Evolutionary conservation across 352 stramenopile species (phyloP).

Genomic region (Phytophthora litchii): DNA sequence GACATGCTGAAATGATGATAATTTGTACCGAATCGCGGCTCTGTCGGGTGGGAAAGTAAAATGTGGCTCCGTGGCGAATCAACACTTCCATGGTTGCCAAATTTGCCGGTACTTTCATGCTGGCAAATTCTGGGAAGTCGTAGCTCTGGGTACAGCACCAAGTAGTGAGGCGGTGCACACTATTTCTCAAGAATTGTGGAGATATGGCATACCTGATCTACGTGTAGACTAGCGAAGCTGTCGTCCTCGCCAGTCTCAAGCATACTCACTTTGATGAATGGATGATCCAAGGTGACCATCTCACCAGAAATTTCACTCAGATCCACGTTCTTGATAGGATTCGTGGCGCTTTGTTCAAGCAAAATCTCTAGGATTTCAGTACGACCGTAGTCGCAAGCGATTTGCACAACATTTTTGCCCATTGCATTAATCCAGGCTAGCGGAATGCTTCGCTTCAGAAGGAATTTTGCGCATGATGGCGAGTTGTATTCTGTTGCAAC

Average conservation of each 20-base stretch:
- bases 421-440: constrained; percentile 4
- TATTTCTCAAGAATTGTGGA: neutral
- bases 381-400: constrained; percentile 4
- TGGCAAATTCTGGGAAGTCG: constrained; percentile 5
- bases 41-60: constrained; percentile 11
- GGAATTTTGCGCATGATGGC: constrained; percentile 8
- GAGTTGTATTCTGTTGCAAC: constrained; percentile 14
- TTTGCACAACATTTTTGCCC: constrained; percentile 6
- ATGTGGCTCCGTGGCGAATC: constrained; percentile 19
- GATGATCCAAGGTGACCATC: constrained; percentile 3
- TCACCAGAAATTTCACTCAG: neutral
- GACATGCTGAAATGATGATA: neutral
- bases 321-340: neutral
- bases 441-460: constrained; percentile 4
- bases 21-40: constrained; percentile 19
- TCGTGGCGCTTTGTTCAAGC: neutral
- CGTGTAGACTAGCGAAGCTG: constrained; percentile 10
- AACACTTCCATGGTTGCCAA: constrained; percentile 16
- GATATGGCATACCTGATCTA: constrained; percentile 3
- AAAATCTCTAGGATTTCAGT: constrained; percentile 9
- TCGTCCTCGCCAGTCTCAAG: neutral
- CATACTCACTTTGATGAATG: constrained; percentile 9
- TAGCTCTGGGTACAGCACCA: no score
- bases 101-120: constrained; percentile 5
- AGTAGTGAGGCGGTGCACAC: neutral